Evolutionary conservation across 352 stramenopile genomes (phyloP).

Genomic region (Sclerospora graminicola): DNA sequence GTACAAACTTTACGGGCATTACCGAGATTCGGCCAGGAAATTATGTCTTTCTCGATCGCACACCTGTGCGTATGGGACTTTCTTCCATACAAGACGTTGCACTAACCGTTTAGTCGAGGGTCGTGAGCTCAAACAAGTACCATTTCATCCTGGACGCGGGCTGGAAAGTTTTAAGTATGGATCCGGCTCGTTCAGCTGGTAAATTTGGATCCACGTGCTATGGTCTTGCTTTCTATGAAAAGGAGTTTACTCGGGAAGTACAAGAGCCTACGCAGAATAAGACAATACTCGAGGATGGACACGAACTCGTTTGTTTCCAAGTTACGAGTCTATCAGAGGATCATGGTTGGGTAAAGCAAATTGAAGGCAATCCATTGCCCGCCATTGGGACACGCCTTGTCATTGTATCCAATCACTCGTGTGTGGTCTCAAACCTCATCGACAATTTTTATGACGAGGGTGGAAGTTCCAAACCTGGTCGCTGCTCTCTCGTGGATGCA

Average conservation of each 20-base stretch:
- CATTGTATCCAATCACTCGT: conserved; percentile 63
- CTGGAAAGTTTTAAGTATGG: conserved; percentile 61
- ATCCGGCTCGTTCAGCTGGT: conserved; percentile 21
- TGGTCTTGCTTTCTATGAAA: conserved; percentile 55
- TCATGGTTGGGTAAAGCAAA: conserved; percentile 54
- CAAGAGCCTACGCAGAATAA: conserved; percentile 35
- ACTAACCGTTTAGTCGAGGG: conserved; percentile 45
- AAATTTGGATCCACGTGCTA: conserved; percentile 46
- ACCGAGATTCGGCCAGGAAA: conserved; percentile 69
- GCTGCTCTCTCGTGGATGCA: conserved; percentile 47
- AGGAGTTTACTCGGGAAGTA: conserved; percentile 49
- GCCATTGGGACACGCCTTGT: conserved; percentile 44
- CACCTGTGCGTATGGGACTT: conserved; percentile 52
- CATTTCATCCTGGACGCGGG: conserved; percentile 68
- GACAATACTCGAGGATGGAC: conserved; percentile 21
- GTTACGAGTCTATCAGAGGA: conserved; percentile 67
- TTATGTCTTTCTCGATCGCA: conserved; percentile 70
- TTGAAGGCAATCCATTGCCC: conserved; percentile 35
- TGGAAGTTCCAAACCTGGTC: conserved; percentile 37
- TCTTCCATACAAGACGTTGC: conserved; percentile 50
- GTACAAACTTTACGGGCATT: conserved; percentile 53
- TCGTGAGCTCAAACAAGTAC: conserved; percentile 64
- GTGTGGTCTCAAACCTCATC: conserved; percentile 54
- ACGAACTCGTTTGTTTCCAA: conserved; percentile 45
- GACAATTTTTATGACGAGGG: conserved; percentile 50